Evolutionary conservation across 805 yeast genomes (phyloP), one percentile per base, ranked within the genome.

Genomic region (Saccharomycopsis sp.): DNA sequence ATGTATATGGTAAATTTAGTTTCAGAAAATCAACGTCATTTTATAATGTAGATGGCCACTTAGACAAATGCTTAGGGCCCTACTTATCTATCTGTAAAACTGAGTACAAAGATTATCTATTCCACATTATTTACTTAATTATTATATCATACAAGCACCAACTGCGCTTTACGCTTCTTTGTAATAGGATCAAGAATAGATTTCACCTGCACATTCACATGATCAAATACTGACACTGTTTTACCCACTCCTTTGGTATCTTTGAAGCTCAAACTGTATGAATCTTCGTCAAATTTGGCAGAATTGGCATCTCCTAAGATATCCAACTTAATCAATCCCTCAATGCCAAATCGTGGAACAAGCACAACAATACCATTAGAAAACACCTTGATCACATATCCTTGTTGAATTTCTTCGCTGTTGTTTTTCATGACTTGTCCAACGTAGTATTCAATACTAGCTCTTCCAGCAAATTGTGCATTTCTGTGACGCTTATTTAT

Each of bases 391-490:
- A 93, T 91, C 29, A 92, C 86, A 66, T 89, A 92, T 8, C 98
- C 99, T 63, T 89, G 91, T 19, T 61, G 60, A 25, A 19, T 22
- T 69, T 89, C 96, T 15, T 77, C 77, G 42, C 87, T 76, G 65
- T 85, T 85, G 68, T 85, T 85, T 70, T 89, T 88, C 88, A 94
- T 87, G 49, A 93, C 97, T 75, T 94, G 98, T 7, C 99, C 99
- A 54, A 94, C 99, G 68, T 89, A 94, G 73, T 94, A 94, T 71
- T 94, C 99, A 62, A 94, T 89, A 69, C 96, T 88, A 20, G 99
- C 97, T 69, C 99, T 82, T 44, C 99, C 99, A 1, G 99, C 99
- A 77, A 93, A 89, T 73, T 94, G 99, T 0, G 99, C 99, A 70
- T 94, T 94, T 73, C 99, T 84, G 71, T 94, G 99, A 65, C 97